Evolutionary conservation across 805 yeast genomes (phyloP).

Genomic region (Scheffersomyces coipomensis): DNA sequence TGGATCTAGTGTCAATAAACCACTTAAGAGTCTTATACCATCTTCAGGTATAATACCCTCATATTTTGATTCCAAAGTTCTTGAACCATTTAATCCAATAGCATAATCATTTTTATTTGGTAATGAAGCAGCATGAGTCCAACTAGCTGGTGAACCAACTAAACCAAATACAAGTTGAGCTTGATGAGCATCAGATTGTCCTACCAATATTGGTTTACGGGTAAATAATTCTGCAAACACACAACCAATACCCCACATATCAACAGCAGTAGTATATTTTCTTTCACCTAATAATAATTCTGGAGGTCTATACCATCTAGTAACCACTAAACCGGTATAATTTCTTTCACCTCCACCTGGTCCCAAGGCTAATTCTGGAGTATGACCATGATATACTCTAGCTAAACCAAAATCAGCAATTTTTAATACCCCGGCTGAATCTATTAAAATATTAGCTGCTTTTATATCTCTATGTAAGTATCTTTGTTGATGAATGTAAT

Average conservation of each 20-base stretch:
- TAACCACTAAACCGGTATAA: slow-evolving; percentile 74
- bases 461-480: slow-evolving; percentile 87
- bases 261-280: slow-evolving; percentile 89
- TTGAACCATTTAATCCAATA: slow-evolving; percentile 43
- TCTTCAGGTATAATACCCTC: slow-evolving; percentile 35
- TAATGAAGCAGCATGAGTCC: slow-evolving; percentile 61
- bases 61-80: slow-evolving; percentile 53
- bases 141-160: slow-evolving; percentile 74
- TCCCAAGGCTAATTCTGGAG: slow-evolving; percentile 52
- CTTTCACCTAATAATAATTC: slow-evolving; percentile 85
- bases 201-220: slow-evolving; percentile 80
- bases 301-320: slow-evolving; percentile 98
- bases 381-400: slow-evolving; percentile 61
- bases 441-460: slow-evolving; percentile 90
- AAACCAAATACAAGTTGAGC: slow-evolving; percentile 76
- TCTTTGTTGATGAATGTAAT: slow-evolving; percentile 66
- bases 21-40: slow-evolving; percentile 57
- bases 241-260: slow-evolving; percentile 97
- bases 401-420: slow-evolving; percentile 97
- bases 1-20: slow-evolving; percentile 71
- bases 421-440: slow-evolving; percentile 72
- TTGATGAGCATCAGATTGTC: slow-evolving; percentile 84
- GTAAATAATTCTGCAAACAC: slow-evolving; percentile 89
- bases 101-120: slow-evolving; percentile 52
- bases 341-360: slow-evolving; percentile 57